Conservation (phyloP, 2,329 filamentous ascomycete species). For the Alternaria incomplexa region DNA sequence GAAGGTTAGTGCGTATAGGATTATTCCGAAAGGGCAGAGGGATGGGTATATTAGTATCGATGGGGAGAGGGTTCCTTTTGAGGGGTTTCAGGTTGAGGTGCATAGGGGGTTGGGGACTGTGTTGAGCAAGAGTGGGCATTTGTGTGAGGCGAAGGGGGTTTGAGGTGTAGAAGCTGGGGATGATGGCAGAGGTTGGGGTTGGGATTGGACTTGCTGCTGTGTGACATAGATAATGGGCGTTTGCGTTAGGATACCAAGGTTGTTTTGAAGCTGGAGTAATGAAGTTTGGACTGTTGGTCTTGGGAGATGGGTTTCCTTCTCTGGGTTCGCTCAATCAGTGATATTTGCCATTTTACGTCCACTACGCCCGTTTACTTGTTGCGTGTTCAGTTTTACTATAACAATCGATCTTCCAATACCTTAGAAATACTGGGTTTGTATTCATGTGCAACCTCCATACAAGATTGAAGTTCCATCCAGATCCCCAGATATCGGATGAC, state of each 20-base stretch:
- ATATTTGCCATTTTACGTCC: too few relatives aligned
- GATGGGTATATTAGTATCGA: slow-evolving; percentile 90
- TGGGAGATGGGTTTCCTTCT: too few relatives aligned
- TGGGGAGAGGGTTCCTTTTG: slow-evolving; percentile 85
- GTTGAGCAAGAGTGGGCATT: slow-evolving; percentile 74
- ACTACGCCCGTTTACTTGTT: too few relatives aligned
- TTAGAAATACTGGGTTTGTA: too few relatives aligned
- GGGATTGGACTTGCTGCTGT: neutral
- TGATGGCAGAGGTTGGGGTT: neutral
- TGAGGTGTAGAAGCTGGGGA: neutral
- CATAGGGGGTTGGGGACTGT: slow-evolving; percentile 82
- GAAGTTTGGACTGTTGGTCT: neutral
- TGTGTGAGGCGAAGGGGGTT: slow-evolving; percentile 67
- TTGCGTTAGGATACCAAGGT: neutral
- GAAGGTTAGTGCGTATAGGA: slow-evolving; percentile 86
- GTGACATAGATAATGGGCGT: neutral
- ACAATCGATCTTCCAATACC: too few relatives aligned
- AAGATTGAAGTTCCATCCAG: neutral
- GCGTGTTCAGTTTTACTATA: too few relatives aligned
- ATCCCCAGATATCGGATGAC: neutral
- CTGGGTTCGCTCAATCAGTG: too few relatives aligned
- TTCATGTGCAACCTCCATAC: too few relatives aligned
- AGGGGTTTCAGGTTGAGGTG: slow-evolving; percentile 89
- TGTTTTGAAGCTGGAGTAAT: neutral
- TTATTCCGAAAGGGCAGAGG: slow-evolving; percentile 70